Conservation (phyloP, 345 rosid species). For the Lepidium aucheri region DNA sequence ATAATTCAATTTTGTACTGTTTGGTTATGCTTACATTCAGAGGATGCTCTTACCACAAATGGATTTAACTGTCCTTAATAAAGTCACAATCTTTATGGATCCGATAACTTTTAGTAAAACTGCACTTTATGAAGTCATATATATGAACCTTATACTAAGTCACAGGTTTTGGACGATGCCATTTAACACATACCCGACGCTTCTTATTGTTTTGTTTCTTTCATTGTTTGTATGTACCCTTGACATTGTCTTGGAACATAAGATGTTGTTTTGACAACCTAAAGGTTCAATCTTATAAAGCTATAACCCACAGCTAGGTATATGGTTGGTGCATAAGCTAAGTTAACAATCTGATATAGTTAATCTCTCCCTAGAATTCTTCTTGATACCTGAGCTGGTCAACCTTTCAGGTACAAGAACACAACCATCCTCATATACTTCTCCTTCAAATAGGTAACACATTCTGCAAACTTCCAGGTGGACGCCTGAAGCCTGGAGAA, state of each 20-base stretch:
- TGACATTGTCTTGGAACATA: neutral
- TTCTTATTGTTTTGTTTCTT: neutral
- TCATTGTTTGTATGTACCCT: neutral
- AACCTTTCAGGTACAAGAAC: conserved; percentile 84
- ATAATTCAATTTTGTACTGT: neutral
- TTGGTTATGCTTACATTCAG: neutral
- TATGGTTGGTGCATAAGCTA: neutral
- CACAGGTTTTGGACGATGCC: neutral
- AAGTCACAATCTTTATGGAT: neutral
- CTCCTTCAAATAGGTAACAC: conserved; percentile 96
- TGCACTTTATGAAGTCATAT: neutral
- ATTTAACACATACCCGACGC: neutral
- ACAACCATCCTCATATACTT: conserved; percentile 93
- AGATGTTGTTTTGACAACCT: neutral
- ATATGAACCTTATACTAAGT: neutral
- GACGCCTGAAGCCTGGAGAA: conserved; percentile 94
- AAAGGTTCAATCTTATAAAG: neutral
- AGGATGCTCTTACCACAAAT: neutral
- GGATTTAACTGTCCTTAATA: neutral
- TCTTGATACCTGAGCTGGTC: neutral
- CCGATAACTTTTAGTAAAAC: neutral
- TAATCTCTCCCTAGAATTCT: neutral
- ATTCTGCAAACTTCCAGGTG: conserved; percentile 99
- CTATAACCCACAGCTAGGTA: neutral
- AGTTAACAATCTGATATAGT: neutral